Evolutionary conservation across 73 alveolate species (phyloP), one percentile per base, ranked within the genome.

Genomic region (Paramecium sonneborni): DNA sequence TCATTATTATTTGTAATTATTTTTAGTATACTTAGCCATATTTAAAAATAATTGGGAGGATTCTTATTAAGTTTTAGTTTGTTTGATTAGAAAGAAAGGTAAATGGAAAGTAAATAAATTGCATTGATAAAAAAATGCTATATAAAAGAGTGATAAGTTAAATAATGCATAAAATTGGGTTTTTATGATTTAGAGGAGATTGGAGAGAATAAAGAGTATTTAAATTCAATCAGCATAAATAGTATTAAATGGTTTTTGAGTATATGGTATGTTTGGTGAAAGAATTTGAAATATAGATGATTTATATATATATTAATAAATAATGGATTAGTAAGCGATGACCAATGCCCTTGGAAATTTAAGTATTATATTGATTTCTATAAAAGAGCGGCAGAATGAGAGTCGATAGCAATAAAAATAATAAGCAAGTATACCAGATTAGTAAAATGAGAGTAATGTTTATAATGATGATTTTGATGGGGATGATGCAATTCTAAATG

Each of bases 21-120:
- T 92, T 93, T 46, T 94, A 93, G 92, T 82, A 93, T 30, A 82
- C 96, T 32, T 97, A 98, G 99, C 96, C 98, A 41, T 98, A 97
- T 92, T 96, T 94, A 92, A 95, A 97, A 8, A 94, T 95, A 20
- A 98, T 98, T 12, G 95, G 76, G 95, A 85, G 44, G 57, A 90
- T 14, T 94, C 57, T 3, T 72, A 84, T 93, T 58, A 94, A 68
- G 87, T 89, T 67, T 62, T 97, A 32, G 92, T 91, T 11, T 58
- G 95, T 55, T 92, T 97, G 68, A 87, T 94, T 69, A 67, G 57
- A 14, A 74, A 35, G 18, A 58, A 67, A 7, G 26, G 72, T 32
- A 52, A 79, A 43, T 21, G 52, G 10, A 3, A 41, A 12, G 18
- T 62, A 15, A 35, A 84, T 21, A 93, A 93, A 30, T 95, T 91